Evolutionary conservation across 2,329 filamentous ascomycete species (phyloP), one percentile per base, ranked within the genome.

Genomic region (Talaromyces sp.): DNA sequence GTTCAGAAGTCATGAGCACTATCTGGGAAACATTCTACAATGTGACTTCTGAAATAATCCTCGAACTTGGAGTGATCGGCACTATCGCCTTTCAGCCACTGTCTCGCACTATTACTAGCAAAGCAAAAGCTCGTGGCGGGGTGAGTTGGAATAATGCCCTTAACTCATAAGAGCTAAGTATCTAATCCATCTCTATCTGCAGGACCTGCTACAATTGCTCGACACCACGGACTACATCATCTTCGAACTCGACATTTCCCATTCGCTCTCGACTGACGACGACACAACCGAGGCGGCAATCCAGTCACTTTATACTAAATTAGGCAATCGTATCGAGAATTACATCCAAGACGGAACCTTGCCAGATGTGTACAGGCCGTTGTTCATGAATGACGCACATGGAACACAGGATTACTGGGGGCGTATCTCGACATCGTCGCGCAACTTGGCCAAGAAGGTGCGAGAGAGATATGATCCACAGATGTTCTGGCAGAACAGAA

Each of bases 341-440:
- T 75, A 70, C 57, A 71, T 73, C 43, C 61, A 71, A 7, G 59
- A 70, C 10, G 75, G 73, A 11, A 65, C 69, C 4, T 66, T 78
- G 19, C 72, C 76, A 0, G 70, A 77, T 29, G 74, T 72, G 6
- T 77, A 79, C 60, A 66, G 75, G 14, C 78, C 78, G 8, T 65
- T 80, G 5, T 81, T 81, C 64, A 78, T 79, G 73, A 80, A 79
- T 58, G 78, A 80, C 53, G 72, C 71, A 10, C 75, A 79, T 65
- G 73, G 69, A 58, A 66, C 71, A 32, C 77, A 81, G 68, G 75
- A 79, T 57, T 80, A 76, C 65, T 80, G 74, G 70, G 72, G 71
- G 7, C 70, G 75, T 7, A 69, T 78, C 51, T 63, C 68, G 14
- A 72, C 70, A 11, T 66, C 29, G 2, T 52, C 48, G 27, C 48